phyloP scores from a whole-genome alignment of 1,139 yeast genomes.

The Pichia sp. region DNA sequence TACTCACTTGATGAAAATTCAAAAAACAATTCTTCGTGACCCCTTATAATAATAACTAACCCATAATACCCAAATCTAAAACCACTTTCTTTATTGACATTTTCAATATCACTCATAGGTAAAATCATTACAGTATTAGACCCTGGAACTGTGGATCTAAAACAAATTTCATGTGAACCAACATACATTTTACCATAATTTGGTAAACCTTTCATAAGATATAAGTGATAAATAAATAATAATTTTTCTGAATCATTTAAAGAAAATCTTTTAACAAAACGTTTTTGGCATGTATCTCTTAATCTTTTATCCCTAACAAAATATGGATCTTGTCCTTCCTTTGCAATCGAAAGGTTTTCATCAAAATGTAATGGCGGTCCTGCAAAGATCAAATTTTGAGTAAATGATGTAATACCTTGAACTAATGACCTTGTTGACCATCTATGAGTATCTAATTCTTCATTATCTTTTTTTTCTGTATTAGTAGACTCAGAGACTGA shows the following conservation, averaged over 20 bases:
- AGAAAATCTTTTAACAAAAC: slow-evolving; percentile 64
- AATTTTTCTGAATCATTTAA: slow-evolving; percentile 47
- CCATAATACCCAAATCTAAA: slow-evolving; percentile 62
- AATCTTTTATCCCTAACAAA: slow-evolving; percentile 40
- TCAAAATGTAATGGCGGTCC: slow-evolving; percentile 51
- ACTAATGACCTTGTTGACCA: slow-evolving; percentile 27
- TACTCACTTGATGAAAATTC: slow-evolving; percentile 65
- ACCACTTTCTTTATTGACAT: slow-evolving; percentile 59
- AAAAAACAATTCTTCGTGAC: slow-evolving; percentile 68
- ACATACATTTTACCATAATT: slow-evolving; percentile 77
- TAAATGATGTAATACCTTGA: slow-evolving; percentile 26
- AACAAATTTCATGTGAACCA: slow-evolving; percentile 63
- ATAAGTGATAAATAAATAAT: slow-evolving; percentile 65
- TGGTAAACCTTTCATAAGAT: slow-evolving; percentile 66
- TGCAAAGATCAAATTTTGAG: slow-evolving; percentile 23
- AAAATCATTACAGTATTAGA: slow-evolving; percentile 76
- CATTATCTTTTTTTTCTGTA: slow-evolving; percentile 1
- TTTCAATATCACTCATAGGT: slow-evolving; percentile 68
- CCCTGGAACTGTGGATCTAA: slow-evolving; percentile 75
- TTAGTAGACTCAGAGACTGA: neutral
- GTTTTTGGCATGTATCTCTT: slow-evolving; percentile 40
- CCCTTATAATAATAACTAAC: slow-evolving; percentile 58
- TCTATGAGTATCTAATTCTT: slow-evolving; percentile 4
- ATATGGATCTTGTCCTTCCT: slow-evolving; percentile 40
- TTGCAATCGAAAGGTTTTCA: slow-evolving; percentile 30